Evolutionary conservation across 1,284 basidiomycete genomes (phyloP).

Genomic region (Cystobasidium slooffiae): DNA sequence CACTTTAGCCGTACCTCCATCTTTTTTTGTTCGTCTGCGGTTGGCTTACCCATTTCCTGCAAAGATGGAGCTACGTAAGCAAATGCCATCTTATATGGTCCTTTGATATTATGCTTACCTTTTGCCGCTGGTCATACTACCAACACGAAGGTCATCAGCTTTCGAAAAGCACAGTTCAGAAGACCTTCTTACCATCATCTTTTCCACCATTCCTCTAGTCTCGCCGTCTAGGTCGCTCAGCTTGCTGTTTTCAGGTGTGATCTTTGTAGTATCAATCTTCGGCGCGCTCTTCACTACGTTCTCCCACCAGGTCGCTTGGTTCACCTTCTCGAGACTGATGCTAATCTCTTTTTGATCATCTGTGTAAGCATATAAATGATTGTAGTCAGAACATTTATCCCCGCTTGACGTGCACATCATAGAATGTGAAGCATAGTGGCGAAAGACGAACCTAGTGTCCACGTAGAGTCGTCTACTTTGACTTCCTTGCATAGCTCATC

Average conservation of each 20-base stretch:
- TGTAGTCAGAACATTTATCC: not conserved
- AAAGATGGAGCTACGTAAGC: not conserved
- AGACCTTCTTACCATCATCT: constrained; percentile 88
- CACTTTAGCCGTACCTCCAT: constrained; percentile 55
- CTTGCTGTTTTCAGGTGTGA: constrained; percentile 93
- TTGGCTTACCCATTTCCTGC: constrained; percentile 88
- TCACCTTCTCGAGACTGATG: constrained; percentile 85
- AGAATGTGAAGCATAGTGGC: not conserved
- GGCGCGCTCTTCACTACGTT: constrained; percentile 94
- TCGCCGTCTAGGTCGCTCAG: constrained; percentile 93
- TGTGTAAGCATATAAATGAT: constrained; percentile 54
- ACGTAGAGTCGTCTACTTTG: constrained; percentile 94
- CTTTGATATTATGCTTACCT: constrained; percentile 62
- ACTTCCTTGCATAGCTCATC: constrained; percentile 94
- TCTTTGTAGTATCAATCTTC: constrained; percentile 96
- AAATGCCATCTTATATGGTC: too few species aligned
- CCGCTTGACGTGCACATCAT: not conserved
- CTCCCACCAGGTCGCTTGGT: constrained; percentile 94
- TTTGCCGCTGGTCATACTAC: constrained; percentile 97
- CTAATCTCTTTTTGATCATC: constrained; percentile 76
- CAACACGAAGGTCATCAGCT: constrained; percentile 10
- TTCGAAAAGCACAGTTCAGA: not conserved
- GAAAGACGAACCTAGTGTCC: constrained; percentile 75
- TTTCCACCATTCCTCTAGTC: constrained; percentile 97
- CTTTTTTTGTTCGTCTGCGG: constrained; percentile 56